Percentiles rank a stretch among this genome's conserved stretches.
Conservation (phyloP, 768 basidiomycete genomes). For the Leccinum subgranulosum region DNA sequence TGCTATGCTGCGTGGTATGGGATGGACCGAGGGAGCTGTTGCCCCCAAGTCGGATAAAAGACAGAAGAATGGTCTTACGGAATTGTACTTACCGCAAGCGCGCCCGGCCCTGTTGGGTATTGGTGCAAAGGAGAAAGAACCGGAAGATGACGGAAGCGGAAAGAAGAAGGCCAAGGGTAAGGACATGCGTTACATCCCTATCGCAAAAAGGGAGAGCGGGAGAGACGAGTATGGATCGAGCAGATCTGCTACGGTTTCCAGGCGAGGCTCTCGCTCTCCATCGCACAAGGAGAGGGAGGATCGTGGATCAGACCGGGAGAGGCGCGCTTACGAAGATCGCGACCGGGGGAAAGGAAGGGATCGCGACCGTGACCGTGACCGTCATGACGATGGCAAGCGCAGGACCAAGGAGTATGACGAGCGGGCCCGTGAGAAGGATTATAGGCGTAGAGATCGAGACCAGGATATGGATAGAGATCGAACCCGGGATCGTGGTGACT, state of each 20-base stretch:
- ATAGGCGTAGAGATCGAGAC: constrained; percentile 19
- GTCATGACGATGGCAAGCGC: constrained; percentile 9
- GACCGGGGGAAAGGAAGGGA: constrained; percentile 14
- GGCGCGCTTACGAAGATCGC: constrained; percentile 10
- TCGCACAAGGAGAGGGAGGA: constrained; percentile 19
- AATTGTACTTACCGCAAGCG: constrained; percentile 79
- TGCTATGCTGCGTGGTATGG: constrained; percentile 94
- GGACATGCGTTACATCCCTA: constrained; percentile 80
- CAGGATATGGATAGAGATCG: constrained; percentile 27
- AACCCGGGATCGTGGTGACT: constrained; percentile 22
- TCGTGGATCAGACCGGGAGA: constrained; percentile 7
- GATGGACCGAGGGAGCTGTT: constrained; percentile 83
- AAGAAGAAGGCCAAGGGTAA: constrained; percentile 46
- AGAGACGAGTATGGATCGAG: constrained; percentile 27
- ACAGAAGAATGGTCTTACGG: constrained; percentile 51
- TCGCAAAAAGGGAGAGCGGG: constrained; percentile 66
- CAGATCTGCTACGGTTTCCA: constrained; percentile 41
- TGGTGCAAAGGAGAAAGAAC: constrained; percentile 86
- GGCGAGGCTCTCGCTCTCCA: constrained; percentile 52
- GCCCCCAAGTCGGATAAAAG: constrained; percentile 58
- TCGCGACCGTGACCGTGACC: constrained; percentile 5
- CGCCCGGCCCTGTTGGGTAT: constrained; percentile 89
- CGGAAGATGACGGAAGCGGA: constrained; percentile 64
- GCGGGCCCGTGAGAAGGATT: constrained; percentile 10
- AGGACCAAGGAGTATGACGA: constrained; percentile 13